Percentiles rank a stretch among this genome's conserved stretches.
Conservation (phyloP, 805 yeast species). For the Pichia occidentalis region DNA sequence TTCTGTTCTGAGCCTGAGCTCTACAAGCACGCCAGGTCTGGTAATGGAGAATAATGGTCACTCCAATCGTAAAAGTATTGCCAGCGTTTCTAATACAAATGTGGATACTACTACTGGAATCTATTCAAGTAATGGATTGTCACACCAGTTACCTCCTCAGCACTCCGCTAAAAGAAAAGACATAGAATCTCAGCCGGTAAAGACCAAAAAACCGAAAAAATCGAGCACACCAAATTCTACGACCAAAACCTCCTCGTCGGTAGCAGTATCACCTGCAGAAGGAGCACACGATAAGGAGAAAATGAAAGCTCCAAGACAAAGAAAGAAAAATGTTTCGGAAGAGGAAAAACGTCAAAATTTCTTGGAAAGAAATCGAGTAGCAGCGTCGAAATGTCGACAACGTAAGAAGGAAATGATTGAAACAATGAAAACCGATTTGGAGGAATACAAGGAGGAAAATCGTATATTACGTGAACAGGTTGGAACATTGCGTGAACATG, state of each 20-base stretch:
- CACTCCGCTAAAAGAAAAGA: not conserved
- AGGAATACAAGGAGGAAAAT: slow-evolving; percentile 64
- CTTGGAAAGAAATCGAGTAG: slow-evolving; percentile 86
- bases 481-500: slow-evolving; percentile 51
- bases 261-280: not conserved
- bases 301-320: not conserved
- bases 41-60: too few relatives aligned
- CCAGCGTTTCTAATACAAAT: too few relatives aligned
- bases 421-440: slow-evolving; percentile 74
- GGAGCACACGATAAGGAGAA: not conserved
- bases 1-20: not conserved
- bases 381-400: slow-evolving; percentile 95
- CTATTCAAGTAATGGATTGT: not conserved
- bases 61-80: too few relatives aligned
- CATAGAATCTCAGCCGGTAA: too few relatives aligned
- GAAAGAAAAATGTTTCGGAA: slow-evolving; percentile 26
- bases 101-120: too few relatives aligned
- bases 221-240: too few relatives aligned
- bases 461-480: slow-evolving; percentile 56
- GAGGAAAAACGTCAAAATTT: slow-evolving; percentile 77
- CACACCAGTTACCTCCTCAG: not conserved
- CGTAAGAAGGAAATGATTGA: slow-evolving; percentile 84
- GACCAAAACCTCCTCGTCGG: too few relatives aligned
- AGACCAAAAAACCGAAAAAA: too few relatives aligned
- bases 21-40: not conserved